Conservation (phyloP, 495 filamentous ascomycete species). For the Penicillium lividum region DNA sequence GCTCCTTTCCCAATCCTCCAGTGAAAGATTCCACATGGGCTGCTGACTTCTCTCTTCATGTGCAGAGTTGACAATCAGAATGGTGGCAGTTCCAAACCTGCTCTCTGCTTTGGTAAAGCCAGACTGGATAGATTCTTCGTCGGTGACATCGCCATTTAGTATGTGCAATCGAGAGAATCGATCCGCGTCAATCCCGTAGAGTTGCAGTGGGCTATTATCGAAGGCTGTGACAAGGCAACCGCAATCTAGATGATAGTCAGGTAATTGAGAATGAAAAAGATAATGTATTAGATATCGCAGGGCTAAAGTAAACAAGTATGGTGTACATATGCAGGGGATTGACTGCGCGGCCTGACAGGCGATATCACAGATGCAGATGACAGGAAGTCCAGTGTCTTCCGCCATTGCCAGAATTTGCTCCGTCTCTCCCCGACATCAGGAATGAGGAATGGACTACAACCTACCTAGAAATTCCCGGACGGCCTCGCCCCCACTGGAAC, state of each 20-base stretch:
- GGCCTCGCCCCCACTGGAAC: slow-evolving; percentile 51
- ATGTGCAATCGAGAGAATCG: slow-evolving; percentile 36
- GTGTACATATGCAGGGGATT: not conserved
- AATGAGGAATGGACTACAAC: slow-evolving; percentile 3
- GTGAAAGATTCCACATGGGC: slow-evolving; percentile 55
- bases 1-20: slow-evolving; percentile 53
- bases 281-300: not conserved
- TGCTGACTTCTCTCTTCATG: slow-evolving; percentile 47
- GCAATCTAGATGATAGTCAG: slow-evolving; percentile 38
- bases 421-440: not conserved
- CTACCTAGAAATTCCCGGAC: slow-evolving; percentile 56
- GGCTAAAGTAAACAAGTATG: not conserved
- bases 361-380: not conserved
- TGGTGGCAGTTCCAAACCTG: slow-evolving; percentile 54
- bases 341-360: not conserved
- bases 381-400: not conserved
- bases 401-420: not conserved
- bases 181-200: slow-evolving; percentile 25
- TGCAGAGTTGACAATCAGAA: slow-evolving; percentile 55
- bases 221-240: slow-evolving; percentile 57
- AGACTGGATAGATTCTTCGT: slow-evolving; percentile 47
- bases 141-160: slow-evolving; percentile 47
- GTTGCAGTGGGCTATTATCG: slow-evolving; percentile 36
- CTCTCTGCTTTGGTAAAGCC: slow-evolving; percentile 42
- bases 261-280: not conserved